Evolutionary conservation across 2,329 filamentous ascomycete species (phyloP), one percentile per base, ranked within the genome.

Genomic region (Cladophialophora chaetospira): DNA sequence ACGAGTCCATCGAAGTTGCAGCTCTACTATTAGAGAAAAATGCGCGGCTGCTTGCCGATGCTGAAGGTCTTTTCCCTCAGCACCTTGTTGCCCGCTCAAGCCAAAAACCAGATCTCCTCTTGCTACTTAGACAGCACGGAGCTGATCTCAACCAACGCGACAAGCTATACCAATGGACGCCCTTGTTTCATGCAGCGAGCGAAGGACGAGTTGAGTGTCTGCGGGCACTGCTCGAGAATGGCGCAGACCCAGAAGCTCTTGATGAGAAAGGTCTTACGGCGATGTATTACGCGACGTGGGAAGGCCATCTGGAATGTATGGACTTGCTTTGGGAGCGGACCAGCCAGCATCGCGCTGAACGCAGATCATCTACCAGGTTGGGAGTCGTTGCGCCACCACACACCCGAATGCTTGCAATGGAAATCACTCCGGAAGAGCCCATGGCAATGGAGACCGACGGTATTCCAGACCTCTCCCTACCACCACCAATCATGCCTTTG

Each of bases 281-380:
- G 25, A 91, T 97, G 86, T 99, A 99, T 73, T 99, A 99, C 73
- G 94, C 94, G 11, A 93, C 91, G 0, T 99, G 94, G 94, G 94
- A 99, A 75, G 94, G 94, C 0, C 90, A 97, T 70, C 76, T 97
- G 53, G 88, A 93, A 68, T 97, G 94, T 75, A 96, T 99, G 89
- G 87, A 88, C 67, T 80, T 97, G 5, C 82, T 99, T 28, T 77
- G 77, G 71, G 66, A 69, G 5, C 68, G 71, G 21, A 63, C 59
- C 17, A 60, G 64, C 46, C 68, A 69, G 8, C 42, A 57, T 47
- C 35, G 53, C 6, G 47, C 44, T 17, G 54, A 63, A 47, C 44
- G 57, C 11, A 53, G 49, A 46, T 53, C 49, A 6, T 55, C 59
- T 17, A 48, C 56, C 15, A 53, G 55, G 31, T 19, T 62, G 15